Conservation (phyloP, 208 protist genomes). For the Trypanosoma vivax region DNA sequence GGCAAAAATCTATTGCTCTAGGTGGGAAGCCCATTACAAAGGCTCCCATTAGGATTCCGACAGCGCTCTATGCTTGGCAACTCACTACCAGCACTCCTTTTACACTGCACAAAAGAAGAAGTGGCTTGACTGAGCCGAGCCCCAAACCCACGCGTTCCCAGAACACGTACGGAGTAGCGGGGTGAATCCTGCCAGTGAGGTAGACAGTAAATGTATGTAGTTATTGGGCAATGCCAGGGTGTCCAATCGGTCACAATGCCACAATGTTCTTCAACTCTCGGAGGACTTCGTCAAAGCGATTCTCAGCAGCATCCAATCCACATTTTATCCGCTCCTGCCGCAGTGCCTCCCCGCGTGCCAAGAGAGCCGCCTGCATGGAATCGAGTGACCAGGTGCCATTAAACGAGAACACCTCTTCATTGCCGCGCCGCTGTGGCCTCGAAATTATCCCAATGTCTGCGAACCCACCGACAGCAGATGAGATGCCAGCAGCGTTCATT, state of each 20-base stretch:
- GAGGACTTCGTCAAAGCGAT: conserved; percentile 52
- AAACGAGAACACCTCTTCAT: conserved; percentile 51
- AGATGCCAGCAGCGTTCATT: conserved; percentile 50
- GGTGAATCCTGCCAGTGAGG: no score
- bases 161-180: no score
- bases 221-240: neutral
- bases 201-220: no score
- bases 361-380: conserved; percentile 49
- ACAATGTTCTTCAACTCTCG: conserved; percentile 41
- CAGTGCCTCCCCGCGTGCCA: conserved; percentile 45
- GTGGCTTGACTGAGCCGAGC: no score
- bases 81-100: no score
- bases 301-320: conserved; percentile 40
- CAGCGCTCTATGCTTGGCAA: no score
- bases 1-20: no score
- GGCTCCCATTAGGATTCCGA: no score
- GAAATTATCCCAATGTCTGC: conserved; percentile 69
- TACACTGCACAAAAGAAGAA: no score
- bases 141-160: no score
- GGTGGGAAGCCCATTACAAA: no score
- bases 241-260: conserved; percentile 6
- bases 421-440: conserved; percentile 49
- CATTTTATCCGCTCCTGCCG: conserved; percentile 35
- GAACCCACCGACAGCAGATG: conserved; percentile 43
- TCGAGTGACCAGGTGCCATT: conserved; percentile 59